phyloP scores from a whole-genome alignment of 306 rosid genomes.

The Luffa acutangula region DNA sequence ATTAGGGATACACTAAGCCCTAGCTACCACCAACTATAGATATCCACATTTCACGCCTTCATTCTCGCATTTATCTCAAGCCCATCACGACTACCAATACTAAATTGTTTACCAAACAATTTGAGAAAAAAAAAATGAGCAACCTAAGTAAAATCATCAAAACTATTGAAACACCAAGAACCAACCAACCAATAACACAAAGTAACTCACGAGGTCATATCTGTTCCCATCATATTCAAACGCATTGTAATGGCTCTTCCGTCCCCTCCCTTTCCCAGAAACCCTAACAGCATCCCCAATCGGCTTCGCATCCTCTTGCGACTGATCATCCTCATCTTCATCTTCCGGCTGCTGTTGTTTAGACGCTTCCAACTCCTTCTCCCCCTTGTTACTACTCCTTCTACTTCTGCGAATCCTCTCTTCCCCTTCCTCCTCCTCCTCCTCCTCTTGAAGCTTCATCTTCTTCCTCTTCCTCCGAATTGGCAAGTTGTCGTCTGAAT shows the following conservation, averaged over 20 bases:
- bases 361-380: conserved; percentile 11
- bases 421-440: conserved; percentile 2
- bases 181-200: not conserved
- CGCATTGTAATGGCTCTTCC: conserved; percentile 51
- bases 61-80: not conserved
- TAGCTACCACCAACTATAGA: not conserved
- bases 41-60: not conserved
- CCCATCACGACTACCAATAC: not conserved
- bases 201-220: conserved; percentile 48
- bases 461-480: conserved; percentile 40
- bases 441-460: conserved; percentile 29
- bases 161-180: not conserved
- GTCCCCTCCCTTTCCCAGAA: conserved; percentile 65
- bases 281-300: conserved; percentile 55
- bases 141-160: not conserved
- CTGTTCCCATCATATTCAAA: conserved; percentile 73
- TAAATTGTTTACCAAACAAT: not conserved
- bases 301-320: conserved; percentile 58
- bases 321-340: conserved; percentile 36
- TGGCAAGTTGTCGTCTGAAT: conserved; percentile 14
- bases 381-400: not conserved
- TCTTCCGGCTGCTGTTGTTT: conserved; percentile 2
- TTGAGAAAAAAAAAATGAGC: not conserved
- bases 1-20: not conserved
- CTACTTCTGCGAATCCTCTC: conserved; percentile 5